Percentiles rank a stretch among this genome's conserved stretches.
Evolutionary conservation across 352 stramenopile species (phyloP).

Genomic region (Pythium pyrilobum): DNA sequence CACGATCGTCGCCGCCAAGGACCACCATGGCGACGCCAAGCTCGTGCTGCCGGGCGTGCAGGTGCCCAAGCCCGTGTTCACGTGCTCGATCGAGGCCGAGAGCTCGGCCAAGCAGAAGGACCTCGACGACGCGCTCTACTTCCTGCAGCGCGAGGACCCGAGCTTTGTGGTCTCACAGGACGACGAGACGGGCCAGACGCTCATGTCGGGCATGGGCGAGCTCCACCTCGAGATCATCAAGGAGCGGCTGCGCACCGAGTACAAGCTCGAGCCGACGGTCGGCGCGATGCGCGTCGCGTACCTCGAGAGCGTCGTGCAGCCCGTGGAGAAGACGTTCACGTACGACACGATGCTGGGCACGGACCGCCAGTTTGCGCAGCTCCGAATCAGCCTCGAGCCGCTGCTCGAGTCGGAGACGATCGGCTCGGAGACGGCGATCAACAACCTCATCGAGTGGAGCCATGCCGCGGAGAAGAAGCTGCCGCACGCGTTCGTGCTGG

Average conservation of each 20-base stretch:
- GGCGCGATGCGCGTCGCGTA: slow-evolving; percentile 90
- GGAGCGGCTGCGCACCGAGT: slow-evolving; percentile 87
- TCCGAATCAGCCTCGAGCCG: slow-evolving; percentile 45
- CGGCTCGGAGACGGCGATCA: slow-evolving; percentile 25
- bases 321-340: slow-evolving; percentile 32
- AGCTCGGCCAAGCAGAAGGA: slow-evolving; percentile 81
- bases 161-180: slow-evolving; percentile 96
- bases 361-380: slow-evolving; percentile 67
- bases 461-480: slow-evolving; percentile 47
- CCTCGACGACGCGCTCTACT: slow-evolving; percentile 77
- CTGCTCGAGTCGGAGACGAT: slow-evolving; percentile 25
- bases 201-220: slow-evolving; percentile 96
- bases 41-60: slow-evolving; percentile 58
- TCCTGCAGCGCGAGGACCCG: slow-evolving; percentile 91
- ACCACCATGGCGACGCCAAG: slow-evolving; percentile 25
- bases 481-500: slow-evolving; percentile 54
- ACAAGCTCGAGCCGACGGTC: slow-evolving; percentile 79
- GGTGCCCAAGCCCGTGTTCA: slow-evolving; percentile 86
- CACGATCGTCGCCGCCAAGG: slow-evolving; percentile 85
- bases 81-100: slow-evolving; percentile 87
- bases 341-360: slow-evolving; percentile 67
- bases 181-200: slow-evolving; percentile 96
- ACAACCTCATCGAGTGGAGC: slow-evolving; percentile 56
- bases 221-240: slow-evolving; percentile 93
- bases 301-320: slow-evolving; percentile 73